A percentile compares a stretch with the other conserved stretches of the same genome.
Conservation (phyloP, 805 yeast species). For the Crinitomyces ghanaensis region DNA sequence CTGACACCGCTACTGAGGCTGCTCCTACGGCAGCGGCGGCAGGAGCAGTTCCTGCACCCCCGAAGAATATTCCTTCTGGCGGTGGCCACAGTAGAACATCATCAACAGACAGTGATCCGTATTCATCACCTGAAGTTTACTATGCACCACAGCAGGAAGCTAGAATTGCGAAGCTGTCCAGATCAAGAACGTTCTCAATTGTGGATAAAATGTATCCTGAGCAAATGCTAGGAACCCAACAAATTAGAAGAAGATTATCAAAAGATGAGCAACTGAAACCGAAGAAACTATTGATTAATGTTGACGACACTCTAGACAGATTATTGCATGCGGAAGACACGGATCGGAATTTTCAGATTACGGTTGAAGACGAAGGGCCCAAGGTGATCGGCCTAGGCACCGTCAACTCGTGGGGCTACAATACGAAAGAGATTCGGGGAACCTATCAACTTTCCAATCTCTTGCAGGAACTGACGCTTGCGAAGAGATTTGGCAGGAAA, state of each 20-base stretch:
- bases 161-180: slow-evolving; percentile 1
- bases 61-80: not conserved
- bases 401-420: slow-evolving; percentile 72
- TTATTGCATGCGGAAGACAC: slow-evolving; percentile 72
- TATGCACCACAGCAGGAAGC: slow-evolving; percentile 40
- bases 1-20: not conserved
- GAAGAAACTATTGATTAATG: slow-evolving; percentile 60
- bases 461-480: slow-evolving; percentile 80
- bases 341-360: slow-evolving; percentile 71
- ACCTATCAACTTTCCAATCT: slow-evolving; percentile 82
- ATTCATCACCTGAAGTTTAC: slow-evolving; percentile 54
- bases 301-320: slow-evolving; percentile 58
- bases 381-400: slow-evolving; percentile 74
- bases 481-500: slow-evolving; percentile 66
- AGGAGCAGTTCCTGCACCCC: slow-evolving; percentile 1
- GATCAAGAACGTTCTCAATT: slow-evolving; percentile 6
- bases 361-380: slow-evolving; percentile 77
- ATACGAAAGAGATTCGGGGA: slow-evolving; percentile 64
- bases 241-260: slow-evolving; percentile 6
- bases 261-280: slow-evolving; percentile 17
- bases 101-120: slow-evolving; percentile 39
- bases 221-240: too few relatives aligned
- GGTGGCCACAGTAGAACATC: slow-evolving; percentile 5
- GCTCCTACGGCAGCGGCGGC: not conserved
- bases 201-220: slow-evolving; percentile 1